These are phyloP conservation scores for Trichophyton mentagrophytes DNA, from an alignment of 2,329 filamentous ascomycete genomes.

Conservation along the genomic window DNA sequence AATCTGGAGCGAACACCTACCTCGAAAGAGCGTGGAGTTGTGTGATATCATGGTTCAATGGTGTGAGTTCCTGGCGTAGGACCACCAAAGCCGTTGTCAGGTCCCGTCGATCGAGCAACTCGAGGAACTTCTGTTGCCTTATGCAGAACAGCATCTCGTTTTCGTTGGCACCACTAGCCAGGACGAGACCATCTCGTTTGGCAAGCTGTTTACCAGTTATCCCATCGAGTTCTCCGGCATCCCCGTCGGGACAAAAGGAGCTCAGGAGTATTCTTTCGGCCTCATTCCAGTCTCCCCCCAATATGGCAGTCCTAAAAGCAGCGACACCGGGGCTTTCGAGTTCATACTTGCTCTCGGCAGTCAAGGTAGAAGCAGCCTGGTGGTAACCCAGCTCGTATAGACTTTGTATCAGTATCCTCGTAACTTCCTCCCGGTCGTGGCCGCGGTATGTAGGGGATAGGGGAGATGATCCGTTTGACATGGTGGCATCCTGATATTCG, in stretches of 20 bases:
- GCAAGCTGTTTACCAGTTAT: conserved; percentile 2
- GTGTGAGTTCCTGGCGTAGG: conserved; percentile 77
- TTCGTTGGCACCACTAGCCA: conserved; percentile 62
- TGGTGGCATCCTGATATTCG: neutral
- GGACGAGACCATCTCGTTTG: conserved; percentile 48
- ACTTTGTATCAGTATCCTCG: conserved; percentile 81
- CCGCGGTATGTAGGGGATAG: conserved; percentile 52
- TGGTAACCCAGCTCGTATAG: conserved; percentile 79
- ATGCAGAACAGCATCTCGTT: conserved; percentile 77
- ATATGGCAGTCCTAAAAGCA: conserved; percentile 68
- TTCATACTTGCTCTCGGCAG: conserved; percentile 71
- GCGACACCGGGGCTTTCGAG: conserved; percentile 77
- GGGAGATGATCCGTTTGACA: conserved; percentile 5
- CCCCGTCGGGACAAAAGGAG: conserved; percentile 30
- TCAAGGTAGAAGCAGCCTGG: conserved; percentile 59
- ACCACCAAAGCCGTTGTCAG: conserved; percentile 63
- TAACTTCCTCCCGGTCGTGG: conserved; percentile 85
- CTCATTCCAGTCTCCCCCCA: conserved; percentile 67
- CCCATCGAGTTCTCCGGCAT: conserved; percentile 19
- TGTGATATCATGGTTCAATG: conserved; percentile 63
- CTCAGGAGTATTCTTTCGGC: conserved; percentile 70
- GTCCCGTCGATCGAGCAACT: conserved; percentile 68
- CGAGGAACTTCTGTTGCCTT: conserved; percentile 87
- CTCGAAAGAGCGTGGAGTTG: conserved; percentile 72
- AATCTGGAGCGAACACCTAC: conserved; percentile 26